These are phyloP conservation scores for Colletotrichum sp. DNA, from an alignment of 2,329 filamentous ascomycete genomes.

Conservation along the genomic window DNA sequence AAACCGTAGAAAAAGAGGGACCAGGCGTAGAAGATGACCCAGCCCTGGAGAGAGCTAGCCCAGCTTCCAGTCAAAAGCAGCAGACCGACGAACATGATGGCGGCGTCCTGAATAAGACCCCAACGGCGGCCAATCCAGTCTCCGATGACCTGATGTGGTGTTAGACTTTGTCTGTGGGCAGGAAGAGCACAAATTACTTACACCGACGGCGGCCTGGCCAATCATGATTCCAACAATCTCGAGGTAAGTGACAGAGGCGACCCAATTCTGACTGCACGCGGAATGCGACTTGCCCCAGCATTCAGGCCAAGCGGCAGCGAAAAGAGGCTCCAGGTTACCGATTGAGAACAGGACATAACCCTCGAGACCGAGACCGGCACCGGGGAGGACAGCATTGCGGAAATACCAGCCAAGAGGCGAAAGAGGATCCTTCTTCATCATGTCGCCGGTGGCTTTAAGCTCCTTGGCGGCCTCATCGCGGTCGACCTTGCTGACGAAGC, in stretches of 20 bases:
- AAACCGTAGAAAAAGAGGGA: constrained; percentile 80
- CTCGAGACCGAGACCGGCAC: constrained; percentile 90
- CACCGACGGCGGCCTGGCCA: constrained; percentile 86
- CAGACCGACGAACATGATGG: constrained; percentile 92
- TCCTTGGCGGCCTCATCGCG: constrained; percentile 73
- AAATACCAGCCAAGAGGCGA: constrained; percentile 87
- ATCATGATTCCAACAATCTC: constrained; percentile 96
- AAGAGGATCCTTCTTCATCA: constrained; percentile 87
- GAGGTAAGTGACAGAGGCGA: constrained; percentile 85
- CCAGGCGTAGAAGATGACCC: constrained; percentile 97
- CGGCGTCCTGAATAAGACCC: constrained; percentile 93
- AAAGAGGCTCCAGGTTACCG: constrained; percentile 86
- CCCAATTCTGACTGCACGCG: constrained; percentile 80
- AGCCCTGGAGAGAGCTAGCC: constrained; percentile 86
- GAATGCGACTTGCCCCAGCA: constrained; percentile 74
- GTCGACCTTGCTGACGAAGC: constrained; percentile 80
- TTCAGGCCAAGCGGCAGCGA: constrained; percentile 72
- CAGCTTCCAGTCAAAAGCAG: constrained; percentile 91
- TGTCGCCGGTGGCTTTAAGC: constrained; percentile 68
- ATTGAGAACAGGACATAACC: constrained; percentile 98
- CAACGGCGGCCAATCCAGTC: constrained; percentile 88
- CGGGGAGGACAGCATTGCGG: constrained; percentile 88
- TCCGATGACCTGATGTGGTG: constrained; percentile 52
- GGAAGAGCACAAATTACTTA: constrained; percentile 44
- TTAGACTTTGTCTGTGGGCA: not conserved